Conservation (phyloP, 2,329 filamentous ascomycete genomes). For the Aspergillus sclerotialis region DNA sequence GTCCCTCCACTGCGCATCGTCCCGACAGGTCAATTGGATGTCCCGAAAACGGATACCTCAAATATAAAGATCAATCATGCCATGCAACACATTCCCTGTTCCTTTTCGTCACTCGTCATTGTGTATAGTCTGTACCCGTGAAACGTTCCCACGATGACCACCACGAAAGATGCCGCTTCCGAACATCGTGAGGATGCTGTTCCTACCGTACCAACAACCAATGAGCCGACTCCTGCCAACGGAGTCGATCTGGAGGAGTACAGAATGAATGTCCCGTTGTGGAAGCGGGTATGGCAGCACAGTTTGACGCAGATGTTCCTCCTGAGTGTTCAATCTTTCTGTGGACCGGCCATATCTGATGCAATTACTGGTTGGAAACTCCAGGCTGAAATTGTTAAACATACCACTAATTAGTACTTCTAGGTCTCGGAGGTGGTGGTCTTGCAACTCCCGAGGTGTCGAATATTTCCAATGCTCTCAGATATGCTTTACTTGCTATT, state of each 20-base stretch:
- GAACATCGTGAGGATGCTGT: neutral
- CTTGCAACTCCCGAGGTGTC: slow-evolving; percentile 39
- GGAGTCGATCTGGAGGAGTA: slow-evolving; percentile 35
- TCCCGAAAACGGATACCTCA: too few relatives aligned
- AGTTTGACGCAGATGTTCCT: slow-evolving; percentile 46
- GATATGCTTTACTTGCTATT: slow-evolving; percentile 22
- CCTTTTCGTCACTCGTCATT: too few relatives aligned
- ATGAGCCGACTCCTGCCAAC: slow-evolving; percentile 13
- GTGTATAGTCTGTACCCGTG: too few relatives aligned
- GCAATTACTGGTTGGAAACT: slow-evolving; percentile 27
- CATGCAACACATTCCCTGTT: too few relatives aligned
- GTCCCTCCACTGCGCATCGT: too few relatives aligned
- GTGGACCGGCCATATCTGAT: slow-evolving; percentile 36
- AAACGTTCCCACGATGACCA: slow-evolving; percentile 2
- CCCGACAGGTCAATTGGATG: too few relatives aligned
- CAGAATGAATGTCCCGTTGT: too few relatives aligned
- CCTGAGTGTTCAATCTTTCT: slow-evolving; percentile 41
- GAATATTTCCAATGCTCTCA: slow-evolving; percentile 32
- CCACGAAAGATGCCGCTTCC: slow-evolving; percentile 3
- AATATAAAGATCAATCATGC: too few relatives aligned
- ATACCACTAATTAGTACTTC: neutral
- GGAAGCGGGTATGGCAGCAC: slow-evolving; percentile 42
- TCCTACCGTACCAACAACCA: slow-evolving; percentile 5
- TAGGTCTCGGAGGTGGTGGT: slow-evolving; percentile 38
- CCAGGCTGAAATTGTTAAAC: neutral